Evolutionary conservation across 306 rosid species (phyloP), one percentile per base, ranked within the genome.

Genomic region (Psophocarpus tetragonolobus): DNA sequence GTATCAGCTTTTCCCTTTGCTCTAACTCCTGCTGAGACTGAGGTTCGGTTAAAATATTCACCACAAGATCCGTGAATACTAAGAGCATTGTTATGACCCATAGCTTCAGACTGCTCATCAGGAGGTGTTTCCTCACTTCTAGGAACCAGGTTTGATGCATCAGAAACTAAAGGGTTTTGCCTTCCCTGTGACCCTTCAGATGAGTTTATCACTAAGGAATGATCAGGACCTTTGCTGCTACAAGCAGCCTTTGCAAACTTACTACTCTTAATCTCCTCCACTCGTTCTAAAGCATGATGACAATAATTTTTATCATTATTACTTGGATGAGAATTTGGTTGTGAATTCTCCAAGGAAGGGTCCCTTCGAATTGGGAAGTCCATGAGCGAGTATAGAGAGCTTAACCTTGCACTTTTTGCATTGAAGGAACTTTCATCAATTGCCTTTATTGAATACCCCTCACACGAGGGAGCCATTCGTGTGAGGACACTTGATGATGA

Each of bases 171-270:
- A 69, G 32, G 68, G 18, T 36, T 48, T 65, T 76, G 62, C n/a
- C 66, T 76, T 48, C 51, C 66, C 8, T 63, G 63, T 51, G 86
- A 69, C 48, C 71, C 79, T 35, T 53, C 27, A 15, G 62, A 41
- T n/a, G 85, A 81, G 23, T 75, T 81, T 45, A 76, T 84, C 80
- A 65, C 69, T 1, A 18, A 9, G 3, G 77, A 64, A 60, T 47
- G 33, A 8, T 47, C 44, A 27, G 15, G 17, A n/a, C 58, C 53
- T 70, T 41, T 45, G 14, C 21, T 29, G 68, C 68, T 30, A 61
- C 41, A 61, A 42, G 6, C 61, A 26, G 24, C 63, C 6, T 20
- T 58, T 47, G 68, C 58, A 69, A 50, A 47, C 7, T 61, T 38
- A 4, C 20, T n/a, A 3, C 23, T 41, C 36, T 61, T 39, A 36